Conservation (phyloP, 257 asterid genomes). For the Solanum virginianum region DNA sequence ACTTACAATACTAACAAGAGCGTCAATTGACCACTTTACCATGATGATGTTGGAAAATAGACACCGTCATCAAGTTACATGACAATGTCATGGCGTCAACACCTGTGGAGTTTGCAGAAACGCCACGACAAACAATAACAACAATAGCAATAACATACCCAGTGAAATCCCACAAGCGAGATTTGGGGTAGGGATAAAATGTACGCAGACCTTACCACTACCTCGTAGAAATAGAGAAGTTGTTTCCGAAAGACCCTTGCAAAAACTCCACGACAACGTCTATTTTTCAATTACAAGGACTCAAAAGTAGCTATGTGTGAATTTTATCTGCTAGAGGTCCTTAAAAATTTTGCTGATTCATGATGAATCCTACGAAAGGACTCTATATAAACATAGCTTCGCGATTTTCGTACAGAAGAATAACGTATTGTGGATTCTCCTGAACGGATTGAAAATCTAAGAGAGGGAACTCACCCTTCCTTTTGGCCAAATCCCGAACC, state of each 20-base stretch:
- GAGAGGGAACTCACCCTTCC: slow-evolving; percentile 56
- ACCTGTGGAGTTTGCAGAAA: not conserved
- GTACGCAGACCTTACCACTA: too few relatives aligned
- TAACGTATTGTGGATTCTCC: not conserved
- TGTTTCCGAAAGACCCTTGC: too few relatives aligned
- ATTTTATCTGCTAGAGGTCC: not conserved
- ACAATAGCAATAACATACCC: too few relatives aligned
- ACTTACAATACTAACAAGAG: not conserved
- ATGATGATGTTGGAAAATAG: not conserved
- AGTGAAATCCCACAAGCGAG: too few relatives aligned
- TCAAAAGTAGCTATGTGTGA: not conserved
- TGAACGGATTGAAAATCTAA: not conserved
- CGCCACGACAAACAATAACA: not conserved
- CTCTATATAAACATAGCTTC: not conserved
- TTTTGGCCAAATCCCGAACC: slow-evolving; percentile 98
- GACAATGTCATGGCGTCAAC: not conserved
- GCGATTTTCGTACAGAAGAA: not conserved
- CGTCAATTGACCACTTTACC: not conserved
- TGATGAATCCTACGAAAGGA: not conserved
- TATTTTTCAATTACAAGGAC: not conserved
- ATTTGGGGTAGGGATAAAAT: too few relatives aligned
- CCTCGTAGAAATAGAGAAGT: too few relatives aligned
- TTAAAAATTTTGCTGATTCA: too few relatives aligned
- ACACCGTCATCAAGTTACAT: not conserved
- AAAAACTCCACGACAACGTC: not conserved